phyloP scores from a whole-genome alignment of 2,329 filamentous ascomycete species.

The Sporothrix humicola region DNA sequence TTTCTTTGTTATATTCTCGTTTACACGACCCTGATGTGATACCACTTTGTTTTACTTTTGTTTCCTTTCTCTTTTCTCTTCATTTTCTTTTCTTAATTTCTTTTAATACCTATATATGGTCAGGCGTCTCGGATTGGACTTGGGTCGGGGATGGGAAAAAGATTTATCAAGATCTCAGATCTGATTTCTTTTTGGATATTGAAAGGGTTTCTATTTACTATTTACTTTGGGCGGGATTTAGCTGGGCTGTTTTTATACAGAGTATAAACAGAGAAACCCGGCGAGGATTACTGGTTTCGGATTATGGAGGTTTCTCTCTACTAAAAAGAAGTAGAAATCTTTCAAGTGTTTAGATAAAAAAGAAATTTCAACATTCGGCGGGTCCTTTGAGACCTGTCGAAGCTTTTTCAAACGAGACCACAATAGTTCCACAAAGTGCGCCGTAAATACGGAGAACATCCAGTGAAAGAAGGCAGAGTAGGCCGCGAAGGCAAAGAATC shows the following conservation, averaged over 20 bases:
- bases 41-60: constrained; percentile 9
- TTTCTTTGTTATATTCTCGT: constrained; percentile 15
- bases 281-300: constrained; percentile 20
- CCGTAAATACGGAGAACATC: too few relatives aligned
- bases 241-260: not conserved
- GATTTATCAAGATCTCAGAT: not conserved
- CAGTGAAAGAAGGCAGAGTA: too few relatives aligned
- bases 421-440: not conserved
- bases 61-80: constrained; percentile 3
- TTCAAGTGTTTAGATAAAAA: not conserved
- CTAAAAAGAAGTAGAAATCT: not conserved
- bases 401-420: not conserved
- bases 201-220: not conserved
- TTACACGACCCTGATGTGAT: constrained; percentile 29
- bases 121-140: constrained; percentile 11
- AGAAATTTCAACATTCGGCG: constrained; percentile 15
- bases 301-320: not conserved
- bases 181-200: not conserved
- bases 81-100: not conserved
- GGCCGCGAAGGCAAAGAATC: too few relatives aligned
- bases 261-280: not conserved
- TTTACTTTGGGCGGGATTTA: not conserved
- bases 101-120: not conserved
- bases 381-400: not conserved
- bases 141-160: not conserved